Evolutionary conservation across 1,284 basidiomycete genomes (phyloP).

Genomic region (Ustilago sp.): DNA sequence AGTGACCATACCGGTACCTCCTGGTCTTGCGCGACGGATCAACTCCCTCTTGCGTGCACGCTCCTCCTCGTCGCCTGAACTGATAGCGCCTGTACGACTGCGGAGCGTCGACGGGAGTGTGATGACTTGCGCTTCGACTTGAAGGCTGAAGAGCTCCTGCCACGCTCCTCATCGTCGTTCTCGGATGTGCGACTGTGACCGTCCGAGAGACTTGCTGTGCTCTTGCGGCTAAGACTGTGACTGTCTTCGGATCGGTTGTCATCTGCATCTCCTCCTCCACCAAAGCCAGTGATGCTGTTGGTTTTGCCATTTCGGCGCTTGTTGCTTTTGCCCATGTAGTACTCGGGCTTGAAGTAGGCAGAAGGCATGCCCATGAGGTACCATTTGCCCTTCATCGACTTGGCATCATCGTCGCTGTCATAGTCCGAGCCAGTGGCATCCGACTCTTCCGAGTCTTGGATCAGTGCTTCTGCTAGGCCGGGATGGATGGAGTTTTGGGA

Average conservation of each 20-base stretch:
- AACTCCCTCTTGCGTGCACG: conserved; percentile 58
- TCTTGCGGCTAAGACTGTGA: conserved; percentile 41
- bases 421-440: conserved; percentile 40
- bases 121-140: conserved; percentile 37
- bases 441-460: conserved; percentile 37
- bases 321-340: conserved; percentile 44
- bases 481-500: conserved; percentile 11
- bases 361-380: conserved; percentile 65
- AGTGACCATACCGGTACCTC: conserved; percentile 68
- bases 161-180: conserved; percentile 48
- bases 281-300: conserved; percentile 11
- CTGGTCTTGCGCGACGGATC: conserved; percentile 61
- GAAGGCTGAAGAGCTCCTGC: conserved; percentile 21
- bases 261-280: conserved; percentile 20
- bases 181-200: conserved; percentile 30
- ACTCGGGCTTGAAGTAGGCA: conserved; percentile 55
- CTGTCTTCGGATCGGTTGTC: conserved; percentile 26
- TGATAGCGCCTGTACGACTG: conserved; percentile 44
- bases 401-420: conserved; percentile 40
- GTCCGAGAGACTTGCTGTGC: conserved; percentile 40
- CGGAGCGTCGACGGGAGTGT: conserved; percentile 44
- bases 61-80: conserved; percentile 56
- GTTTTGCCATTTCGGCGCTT: conserved; percentile 31
- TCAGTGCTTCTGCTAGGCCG: neutral
- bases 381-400: conserved; percentile 57